A percentile compares a stretch with the other conserved stretches of the same genome.
These are phyloP conservation scores for Fusarium humuli DNA, from an alignment of 2,329 filamentous ascomycete species.

Conservation along the genomic window DNA sequence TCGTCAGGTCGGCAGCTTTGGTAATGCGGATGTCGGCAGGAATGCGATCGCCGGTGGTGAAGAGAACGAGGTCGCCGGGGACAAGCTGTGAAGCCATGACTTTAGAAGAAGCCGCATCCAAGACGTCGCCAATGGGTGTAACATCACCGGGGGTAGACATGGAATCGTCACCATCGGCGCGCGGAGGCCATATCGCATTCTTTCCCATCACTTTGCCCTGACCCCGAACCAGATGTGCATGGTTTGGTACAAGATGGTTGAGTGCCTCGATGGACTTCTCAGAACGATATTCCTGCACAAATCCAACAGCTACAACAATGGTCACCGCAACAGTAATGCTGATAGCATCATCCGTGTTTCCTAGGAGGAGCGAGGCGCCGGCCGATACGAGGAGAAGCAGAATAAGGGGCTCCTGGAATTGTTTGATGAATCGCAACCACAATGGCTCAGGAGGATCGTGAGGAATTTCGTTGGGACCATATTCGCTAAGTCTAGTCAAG, in stretches of 20 bases:
- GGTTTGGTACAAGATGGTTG: conserved; percentile 92
- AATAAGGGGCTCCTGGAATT: conserved; percentile 97
- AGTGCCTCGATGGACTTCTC: conserved; percentile 97
- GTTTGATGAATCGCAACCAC: conserved; percentile 94
- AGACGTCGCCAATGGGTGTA: conserved; percentile 70
- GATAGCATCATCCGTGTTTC: conserved; percentile 93
- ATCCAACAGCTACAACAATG: conserved; percentile 95
- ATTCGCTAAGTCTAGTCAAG: conserved; percentile 78
- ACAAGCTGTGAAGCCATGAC: conserved; percentile 90
- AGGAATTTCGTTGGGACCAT: conserved; percentile 94
- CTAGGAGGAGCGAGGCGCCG: conserved; percentile 86
- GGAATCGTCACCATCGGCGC: conserved; percentile 59
- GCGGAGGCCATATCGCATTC: conserved; percentile 62
- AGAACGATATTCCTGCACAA: conserved; percentile 96
- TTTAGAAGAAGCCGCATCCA: conserved; percentile 82
- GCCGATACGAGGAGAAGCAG: conserved; percentile 91
- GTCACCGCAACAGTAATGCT: conserved; percentile 97
- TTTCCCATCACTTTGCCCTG: conserved; percentile 53
- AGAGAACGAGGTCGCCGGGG: conserved; percentile 90
- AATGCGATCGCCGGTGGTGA: conserved; percentile 95
- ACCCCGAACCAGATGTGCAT: conserved; percentile 90
- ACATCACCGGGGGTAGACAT: conserved; percentile 58
- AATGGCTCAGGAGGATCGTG: conserved; percentile 93
- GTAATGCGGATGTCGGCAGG: conserved; percentile 96
- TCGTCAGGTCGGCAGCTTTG: conserved; percentile 86